Conservation (phyloP, 352 stramenopile genomes). For the Salisapilia sapeloensis region DNA sequence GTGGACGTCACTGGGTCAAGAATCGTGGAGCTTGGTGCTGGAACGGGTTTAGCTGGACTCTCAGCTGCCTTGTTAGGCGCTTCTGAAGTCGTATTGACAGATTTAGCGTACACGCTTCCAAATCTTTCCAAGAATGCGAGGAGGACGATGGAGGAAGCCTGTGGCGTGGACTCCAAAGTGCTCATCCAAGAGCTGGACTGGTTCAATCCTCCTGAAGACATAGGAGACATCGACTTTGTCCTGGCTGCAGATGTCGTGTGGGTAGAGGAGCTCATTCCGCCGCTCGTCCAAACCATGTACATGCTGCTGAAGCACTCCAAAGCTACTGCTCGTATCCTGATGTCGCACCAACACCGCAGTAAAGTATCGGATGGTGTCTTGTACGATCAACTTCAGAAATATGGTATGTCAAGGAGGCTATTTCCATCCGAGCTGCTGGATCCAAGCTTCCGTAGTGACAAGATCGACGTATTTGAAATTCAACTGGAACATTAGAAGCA, state of each 20-base stretch:
- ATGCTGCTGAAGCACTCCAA: constrained; percentile 18
- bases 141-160: constrained; percentile 14
- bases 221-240: constrained; percentile 60
- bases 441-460: constrained; percentile 8
- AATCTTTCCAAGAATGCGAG: constrained; percentile 50
- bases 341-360: constrained; percentile 61
- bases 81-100: constrained; percentile 59
- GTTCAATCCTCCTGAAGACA: constrained; percentile 31
- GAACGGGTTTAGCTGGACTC: constrained; percentile 76
- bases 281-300: constrained; percentile 65
- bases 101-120: constrained; percentile 76
- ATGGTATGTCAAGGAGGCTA: constrained; percentile 4
- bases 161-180: constrained; percentile 2
- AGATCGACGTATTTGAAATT: constrained; percentile 31
- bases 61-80: constrained; percentile 63
- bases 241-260: constrained; percentile 85
- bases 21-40: constrained; percentile 72
- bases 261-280: constrained; percentile 72
- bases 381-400: constrained; percentile 23
- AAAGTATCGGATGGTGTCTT: constrained; percentile 34
- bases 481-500: too few species aligned
- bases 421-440: constrained; percentile 5
- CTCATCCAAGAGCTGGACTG: constrained; percentile 37
- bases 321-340: constrained; percentile 21
- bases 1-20: constrained; percentile 14